Evolutionary conservation across 2,329 filamentous ascomycete genomes (phyloP).

Genomic region (Claviceps sorghi): DNA sequence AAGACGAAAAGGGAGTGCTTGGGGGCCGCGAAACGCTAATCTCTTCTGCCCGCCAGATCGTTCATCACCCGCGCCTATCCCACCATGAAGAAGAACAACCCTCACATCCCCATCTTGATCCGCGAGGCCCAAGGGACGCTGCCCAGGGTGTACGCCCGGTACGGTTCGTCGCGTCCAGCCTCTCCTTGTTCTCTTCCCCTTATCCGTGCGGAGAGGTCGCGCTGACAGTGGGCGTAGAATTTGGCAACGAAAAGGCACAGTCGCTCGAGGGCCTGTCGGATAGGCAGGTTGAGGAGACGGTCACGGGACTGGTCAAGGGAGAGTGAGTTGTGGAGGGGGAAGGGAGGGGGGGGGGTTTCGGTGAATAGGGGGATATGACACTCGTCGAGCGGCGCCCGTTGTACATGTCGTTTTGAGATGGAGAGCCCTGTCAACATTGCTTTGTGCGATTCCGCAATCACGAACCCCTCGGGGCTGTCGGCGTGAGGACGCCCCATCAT

Average conservation of each 20-base stretch:
- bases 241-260: conserved; percentile 42
- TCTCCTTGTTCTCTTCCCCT: neutral
- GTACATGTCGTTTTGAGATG: neutral
- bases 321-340: neutral
- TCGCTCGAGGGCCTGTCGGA: conserved; percentile 44
- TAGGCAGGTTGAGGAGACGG: conserved; percentile 46
- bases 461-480: neutral
- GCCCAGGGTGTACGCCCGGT: conserved; percentile 83
- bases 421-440: no score
- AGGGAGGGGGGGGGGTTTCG: neutral
- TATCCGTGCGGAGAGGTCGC: neutral
- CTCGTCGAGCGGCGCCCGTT: neutral
- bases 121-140: conserved; percentile 76
- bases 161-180: conserved; percentile 43
- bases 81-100: conserved; percentile 99
- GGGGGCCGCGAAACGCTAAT: no score
- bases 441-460: no score
- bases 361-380: no score
- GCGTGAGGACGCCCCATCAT: neutral
- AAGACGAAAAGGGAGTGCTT: no score
- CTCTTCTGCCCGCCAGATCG: conserved; percentile 38
- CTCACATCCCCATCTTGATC: conserved; percentile 81
- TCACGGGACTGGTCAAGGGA: conserved; percentile 37
- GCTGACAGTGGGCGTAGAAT: conserved; percentile 22
- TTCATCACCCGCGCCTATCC: conserved; percentile 89